These are phyloP conservation scores for Hortaea sp. DNA, from an alignment of 2,329 filamentous ascomycete genomes.

Conservation along the genomic window DNA sequence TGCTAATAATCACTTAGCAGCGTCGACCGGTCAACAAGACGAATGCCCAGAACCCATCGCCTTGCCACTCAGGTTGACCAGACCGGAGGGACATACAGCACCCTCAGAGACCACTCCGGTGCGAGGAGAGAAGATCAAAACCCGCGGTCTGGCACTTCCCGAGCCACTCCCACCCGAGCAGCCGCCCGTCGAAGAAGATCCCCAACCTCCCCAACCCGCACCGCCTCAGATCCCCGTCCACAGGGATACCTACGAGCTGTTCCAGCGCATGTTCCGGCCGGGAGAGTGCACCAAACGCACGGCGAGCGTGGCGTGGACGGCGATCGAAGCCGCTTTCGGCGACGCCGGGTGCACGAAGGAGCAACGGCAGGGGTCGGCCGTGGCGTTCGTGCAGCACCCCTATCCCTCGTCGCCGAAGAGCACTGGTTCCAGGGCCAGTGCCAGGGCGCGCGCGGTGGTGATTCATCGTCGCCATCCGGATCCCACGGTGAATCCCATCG, in stretches of 20 bases:
- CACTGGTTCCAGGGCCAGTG: too few relatives aligned
- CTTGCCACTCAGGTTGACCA: too few relatives aligned
- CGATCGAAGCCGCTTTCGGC: conserved; percentile 3
- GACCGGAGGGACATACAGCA: too few relatives aligned
- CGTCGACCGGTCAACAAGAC: too few relatives aligned
- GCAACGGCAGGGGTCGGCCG: conserved; percentile 3
- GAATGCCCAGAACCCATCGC: too few relatives aligned
- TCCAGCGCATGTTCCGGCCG: background rate
- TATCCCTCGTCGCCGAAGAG: too few relatives aligned
- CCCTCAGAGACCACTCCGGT: too few relatives aligned
- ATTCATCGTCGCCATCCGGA: conserved; percentile 8
- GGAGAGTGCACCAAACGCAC: background rate
- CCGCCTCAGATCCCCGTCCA: background rate
- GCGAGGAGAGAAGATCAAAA: background rate
- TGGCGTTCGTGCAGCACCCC: conserved; percentile 1
- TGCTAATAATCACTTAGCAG: too few relatives aligned
- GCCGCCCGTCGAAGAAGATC: background rate
- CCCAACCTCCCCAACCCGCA: background rate
- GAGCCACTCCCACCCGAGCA: background rate
- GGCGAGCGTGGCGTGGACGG: conserved; percentile 2
- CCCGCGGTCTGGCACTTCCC: background rate
- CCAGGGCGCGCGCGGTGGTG: background rate
- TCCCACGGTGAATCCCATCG: conserved; percentile 3
- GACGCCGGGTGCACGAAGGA: conserved; percentile 5
- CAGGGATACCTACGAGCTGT: background rate